Evolutionary conservation across 441 rosid genomes (phyloP), one percentile per base, ranked within the genome.

Genomic region (Erodium chrysanthum): DNA sequence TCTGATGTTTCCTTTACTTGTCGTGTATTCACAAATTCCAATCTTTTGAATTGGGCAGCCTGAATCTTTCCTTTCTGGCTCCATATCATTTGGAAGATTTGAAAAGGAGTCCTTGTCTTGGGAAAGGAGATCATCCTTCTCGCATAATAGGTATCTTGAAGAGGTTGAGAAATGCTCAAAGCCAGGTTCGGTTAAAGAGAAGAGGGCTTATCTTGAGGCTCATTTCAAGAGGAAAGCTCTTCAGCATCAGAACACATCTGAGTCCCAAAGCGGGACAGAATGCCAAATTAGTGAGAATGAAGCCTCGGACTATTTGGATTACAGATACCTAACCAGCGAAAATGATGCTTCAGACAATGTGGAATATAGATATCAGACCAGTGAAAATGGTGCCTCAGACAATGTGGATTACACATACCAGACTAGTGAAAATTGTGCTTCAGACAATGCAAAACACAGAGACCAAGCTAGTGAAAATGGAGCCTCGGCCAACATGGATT

Each of bases 51-150:
- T 33, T 75, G 69, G 61, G 63, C 83, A 88, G 97, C 75, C 75
- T 21, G 90, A 75, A 70, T 86, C 88, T 67, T 68, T 84, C 44
- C 93, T 79, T 77, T 91, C 96, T 46, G 96, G 96, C 67, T 91
- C 96, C 8, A 70, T 91, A 81, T 91, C 93, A 12, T 91, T 91
- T 73, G 97, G 96, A 11, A 88, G 97, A 80, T 90, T 90, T 68
- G 95, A 90, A 74, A 84, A 69, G 42, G 93, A 91, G 59, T 77
- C 84, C 22, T 61, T 91, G 65, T 81, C 84, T 62, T 91, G 97
- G 96, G 97, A 91, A 73, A 87, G 82, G 70, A 81, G 90, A 66
- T 91, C 97, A 25, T 87, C 94, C 0, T 91, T 91, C 75, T 82
- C 86, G 21, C 97, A 86, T 71, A 91, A 91, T 40, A 85, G 76